Percentiles rank a stretch among this genome's conserved stretches.
These are phyloP conservation scores for Aspergillus vadensis DNA, from an alignment of 2,329 filamentous ascomycete species.

Conservation along the genomic window DNA sequence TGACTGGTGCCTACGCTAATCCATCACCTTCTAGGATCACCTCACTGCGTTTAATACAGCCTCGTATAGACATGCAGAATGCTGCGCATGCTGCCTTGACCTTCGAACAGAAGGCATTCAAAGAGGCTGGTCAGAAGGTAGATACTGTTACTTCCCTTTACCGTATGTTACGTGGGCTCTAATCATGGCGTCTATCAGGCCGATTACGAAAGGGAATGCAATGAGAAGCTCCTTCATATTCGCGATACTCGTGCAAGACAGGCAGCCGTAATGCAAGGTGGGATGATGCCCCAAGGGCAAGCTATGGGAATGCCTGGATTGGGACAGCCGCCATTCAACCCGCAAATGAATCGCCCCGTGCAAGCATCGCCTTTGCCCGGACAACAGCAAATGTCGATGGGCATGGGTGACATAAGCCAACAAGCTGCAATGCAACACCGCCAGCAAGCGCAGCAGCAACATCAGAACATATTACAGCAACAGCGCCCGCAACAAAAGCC, in stretches of 20 bases:
- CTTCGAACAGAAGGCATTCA: conserved; percentile 50
- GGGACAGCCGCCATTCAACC: conserved; percentile 49
- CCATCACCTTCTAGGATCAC: conserved; percentile 39
- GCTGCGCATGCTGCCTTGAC: conserved; percentile 45
- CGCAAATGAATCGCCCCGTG: conserved; percentile 54
- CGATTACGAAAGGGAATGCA: conserved; percentile 49
- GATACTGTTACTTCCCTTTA: background rate
- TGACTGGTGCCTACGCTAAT: conserved; percentile 9
- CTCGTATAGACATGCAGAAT: conserved; percentile 40
- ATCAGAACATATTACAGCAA: conserved; percentile 30
- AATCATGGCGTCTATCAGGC: conserved; percentile 27
- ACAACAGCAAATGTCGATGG: conserved; percentile 42
- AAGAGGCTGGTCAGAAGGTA: conserved; percentile 42
- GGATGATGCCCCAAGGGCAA: conserved; percentile 41
- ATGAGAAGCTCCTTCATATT: conserved; percentile 48
- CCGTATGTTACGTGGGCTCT: background rate
- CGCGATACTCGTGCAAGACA: conserved; percentile 49
- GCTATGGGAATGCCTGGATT: conserved; percentile 35
- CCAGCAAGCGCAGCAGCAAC: conserved; percentile 36
- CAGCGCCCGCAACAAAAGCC: conserved; percentile 36
- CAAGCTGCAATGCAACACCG: conserved; percentile 39
- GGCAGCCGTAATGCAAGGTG: conserved; percentile 42
- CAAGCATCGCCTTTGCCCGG: conserved; percentile 52
- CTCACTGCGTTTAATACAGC: conserved; percentile 49
- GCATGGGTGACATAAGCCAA: conserved; percentile 36